A percentile compares a stretch with the other conserved stretches of the same genome.
phyloP scores from a whole-genome alignment of 2,329 filamentous ascomycete species.

The Fusarium tanahbumbuense region DNA sequence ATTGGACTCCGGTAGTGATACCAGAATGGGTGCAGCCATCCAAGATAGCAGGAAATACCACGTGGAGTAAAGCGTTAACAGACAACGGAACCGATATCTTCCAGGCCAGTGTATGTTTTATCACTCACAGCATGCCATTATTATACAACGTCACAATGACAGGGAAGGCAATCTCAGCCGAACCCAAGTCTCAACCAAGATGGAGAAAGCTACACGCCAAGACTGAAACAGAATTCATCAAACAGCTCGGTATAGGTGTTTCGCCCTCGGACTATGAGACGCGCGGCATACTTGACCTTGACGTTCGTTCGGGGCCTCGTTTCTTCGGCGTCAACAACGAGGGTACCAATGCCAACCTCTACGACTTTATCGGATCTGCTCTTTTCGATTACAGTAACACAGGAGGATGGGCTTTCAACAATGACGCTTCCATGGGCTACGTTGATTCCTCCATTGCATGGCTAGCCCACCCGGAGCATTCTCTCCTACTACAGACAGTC shows the following conservation, averaged over 20 bases:
- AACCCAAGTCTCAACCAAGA: not conserved
- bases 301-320: not conserved
- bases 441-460: not conserved
- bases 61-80: not conserved
- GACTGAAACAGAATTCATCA: not conserved
- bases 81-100: not conserved
- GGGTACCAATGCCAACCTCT: not conserved
- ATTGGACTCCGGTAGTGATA: rapidly evolving
- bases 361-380: not conserved
- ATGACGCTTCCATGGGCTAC: not conserved
- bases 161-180: not conserved
- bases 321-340: not conserved
- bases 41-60: rapidly evolving
- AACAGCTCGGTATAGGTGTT: not conserved
- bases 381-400: not conserved
- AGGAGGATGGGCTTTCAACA: not conserved
- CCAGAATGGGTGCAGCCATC: not conserved
- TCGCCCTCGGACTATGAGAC: rapidly evolving
- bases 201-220: not conserved
- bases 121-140: not conserved
- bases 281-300: slow-evolving; percentile 6
- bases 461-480: slow-evolving; percentile 15
- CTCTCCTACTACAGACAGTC: slow-evolving; percentile 8
- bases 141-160: slow-evolving; percentile 24
- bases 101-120: not conserved